A percentile compares a stretch with the other conserved stretches of the same genome.
These are phyloP conservation scores for Epichloe sibirici DNA, from an alignment of 2,329 filamentous ascomycete species.

Conservation along the genomic window DNA sequence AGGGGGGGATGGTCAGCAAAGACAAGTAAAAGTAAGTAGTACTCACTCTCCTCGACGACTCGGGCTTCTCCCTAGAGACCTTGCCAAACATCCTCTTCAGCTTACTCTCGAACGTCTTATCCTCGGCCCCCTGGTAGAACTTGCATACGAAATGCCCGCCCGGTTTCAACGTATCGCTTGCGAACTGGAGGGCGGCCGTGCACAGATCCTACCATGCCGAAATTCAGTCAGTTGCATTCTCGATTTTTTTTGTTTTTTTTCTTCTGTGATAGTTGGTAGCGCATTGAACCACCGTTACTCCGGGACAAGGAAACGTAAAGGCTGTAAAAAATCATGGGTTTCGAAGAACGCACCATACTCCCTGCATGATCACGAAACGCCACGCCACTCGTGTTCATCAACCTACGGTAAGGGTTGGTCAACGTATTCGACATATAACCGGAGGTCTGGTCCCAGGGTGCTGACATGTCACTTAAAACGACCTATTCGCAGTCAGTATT, in stretches of 20 bases:
- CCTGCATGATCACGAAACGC: conserved; percentile 77
- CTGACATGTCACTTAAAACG: conserved; percentile 98
- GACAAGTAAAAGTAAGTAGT: neutral
- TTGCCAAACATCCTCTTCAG: conserved; percentile 66
- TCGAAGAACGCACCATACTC: conserved; percentile 63
- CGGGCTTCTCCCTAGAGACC: conserved; percentile 81
- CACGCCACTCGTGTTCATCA: conserved; percentile 97
- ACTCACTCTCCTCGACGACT: conserved; percentile 74
- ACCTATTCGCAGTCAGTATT: conserved; percentile 33
- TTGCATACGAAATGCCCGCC: conserved; percentile 95
- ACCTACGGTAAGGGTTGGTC: conserved; percentile 93
- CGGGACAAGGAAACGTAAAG: too few relatives aligned
- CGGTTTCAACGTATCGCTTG: conserved; percentile 66
- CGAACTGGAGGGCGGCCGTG: conserved; percentile 70
- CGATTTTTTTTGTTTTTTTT: too few relatives aligned
- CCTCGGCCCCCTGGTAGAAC: conserved; percentile 86
- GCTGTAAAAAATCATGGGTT: too few relatives aligned
- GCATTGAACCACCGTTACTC: too few relatives aligned
- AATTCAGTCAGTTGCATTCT: too few relatives aligned
- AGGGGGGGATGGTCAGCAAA: neutral
- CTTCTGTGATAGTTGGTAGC: too few relatives aligned
- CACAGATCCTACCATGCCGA: conserved; percentile 64
- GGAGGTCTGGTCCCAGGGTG: conserved; percentile 74
- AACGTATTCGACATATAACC: conserved; percentile 77
- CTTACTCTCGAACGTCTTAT: conserved; percentile 63